Evolutionary conservation across 1,284 basidiomycete species (phyloP), one percentile per base, ranked within the genome.

Genomic region (Heterobasidion occidentale): DNA sequence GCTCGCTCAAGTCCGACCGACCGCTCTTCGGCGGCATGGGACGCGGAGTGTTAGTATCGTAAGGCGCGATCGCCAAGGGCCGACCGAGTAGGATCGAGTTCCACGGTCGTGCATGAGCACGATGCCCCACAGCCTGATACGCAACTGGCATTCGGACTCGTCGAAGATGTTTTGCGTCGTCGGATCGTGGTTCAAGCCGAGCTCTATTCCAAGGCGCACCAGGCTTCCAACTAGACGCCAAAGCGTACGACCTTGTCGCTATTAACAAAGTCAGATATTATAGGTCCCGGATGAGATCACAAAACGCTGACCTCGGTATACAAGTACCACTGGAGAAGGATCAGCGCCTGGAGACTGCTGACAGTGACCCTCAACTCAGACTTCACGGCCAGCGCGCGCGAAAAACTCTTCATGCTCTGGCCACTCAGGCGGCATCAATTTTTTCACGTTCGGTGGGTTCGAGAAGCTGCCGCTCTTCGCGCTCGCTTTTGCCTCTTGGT

Each of bases 161-260:
- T 81, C 83, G 67, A 92, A 92, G 2, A 70, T 76, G 50, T 74
- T 68, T 67, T 90, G 88, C 7, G 77, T 77, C 6, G 77, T 85
- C 4, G 89, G 89, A 66, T 92, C 88, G 62, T 92, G 90, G 62
- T 92, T 90, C 47, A 92, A 73, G 17, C 90, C 90, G 5, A 92
- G 77, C 68, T 92, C 89, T 60, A 91, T 82, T 19, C 86, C 79
- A 9, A 92, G 76, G 7, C 89, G 83, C 45, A 91, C 86, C 45
- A 92, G 77, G 60, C 84, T 88, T 42, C 89, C 89, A 51, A 90
- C 88, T 19, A 92, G 79, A 58, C 89, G 85, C 89, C 90, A 92
- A 2, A 92, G 73, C 1, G 87, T 86, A 59, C 88, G 81, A 44
- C 89, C 89, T 78, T 90, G 88, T 63, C 89, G 83, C 89, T 92